Evolutionary conservation across 1,139 yeast species (phyloP), one percentile per base, ranked within the genome.

Genomic region (Kodamaea anthophila): DNA sequence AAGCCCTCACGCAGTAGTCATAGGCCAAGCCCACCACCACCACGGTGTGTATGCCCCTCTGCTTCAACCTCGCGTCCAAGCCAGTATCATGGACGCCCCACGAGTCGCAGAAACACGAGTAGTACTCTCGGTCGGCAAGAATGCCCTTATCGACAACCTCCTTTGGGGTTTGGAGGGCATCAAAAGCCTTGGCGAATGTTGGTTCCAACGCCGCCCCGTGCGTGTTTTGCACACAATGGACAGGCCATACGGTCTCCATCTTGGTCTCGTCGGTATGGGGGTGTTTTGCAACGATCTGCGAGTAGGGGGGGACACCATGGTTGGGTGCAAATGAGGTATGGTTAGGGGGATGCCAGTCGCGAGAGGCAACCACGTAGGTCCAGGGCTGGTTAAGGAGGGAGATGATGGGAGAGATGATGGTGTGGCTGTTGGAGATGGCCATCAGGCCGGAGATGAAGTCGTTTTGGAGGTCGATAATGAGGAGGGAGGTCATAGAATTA

Each of bases 271-370:
- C 16, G 9, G 31, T 31, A 5, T 24, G 9, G 5, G 15, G 8
- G 33, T 77, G 75, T 1, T 49, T 35, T 45, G 83, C 77, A 30
- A 52, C 58, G 26, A 70, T 39, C 3, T 59, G 51, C 0, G 74
- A 58, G 49, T 62, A 86, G 1, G 91, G 84, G 3, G 60, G 53
- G 5, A 62, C 65, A 6, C 52, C 44, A 43, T 84, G 86, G 33
- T 71, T 75, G 1, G 77, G 67, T 0, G 96, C 95, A 62, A 88
- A 88, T 3, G 95, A 85, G 2, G 72, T 66, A 50, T 88, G 96
- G 44, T 74, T 63, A 9, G 42, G 26, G 0, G 96, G 94, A 49
- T 88, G 97, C 94, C 94, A 86, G 50, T 88, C 97, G 47, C 80
- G 77, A 2, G 94, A 80, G 23, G 87, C 80, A 2, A 83, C 69